Base-by-base conservation (phyloP, 208 protist genomes). In the Trypanosoma conorhini region DNA sequence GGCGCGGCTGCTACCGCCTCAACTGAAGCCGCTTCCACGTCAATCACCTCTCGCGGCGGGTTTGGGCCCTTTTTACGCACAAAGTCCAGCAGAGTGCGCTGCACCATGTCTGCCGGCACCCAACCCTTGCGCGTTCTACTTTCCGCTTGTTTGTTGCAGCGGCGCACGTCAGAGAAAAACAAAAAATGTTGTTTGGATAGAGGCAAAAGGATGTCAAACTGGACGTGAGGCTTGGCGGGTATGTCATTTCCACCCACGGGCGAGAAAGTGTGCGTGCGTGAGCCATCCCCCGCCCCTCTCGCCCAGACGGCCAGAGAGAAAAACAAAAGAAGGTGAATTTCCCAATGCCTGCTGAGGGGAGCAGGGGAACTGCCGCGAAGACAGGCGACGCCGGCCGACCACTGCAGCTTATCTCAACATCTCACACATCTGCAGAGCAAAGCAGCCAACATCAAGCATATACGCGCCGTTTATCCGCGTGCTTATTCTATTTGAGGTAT, bases 81-180 rank as follows among this genome's bases (percentile, higher is more conserved):
- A 66, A 70, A 77, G 58, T 81, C 67, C 3, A 76, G 44, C 22
- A 77, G 54, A 30, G 71, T 76, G 19, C 71, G 70, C 52, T 77
- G 76, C 35, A 58, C 13, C 71, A 80, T 75, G 12, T 19, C n/a
- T 21, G 24, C 31, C 33, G 46, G 0, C 28, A 60, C 40, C 22
- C 21, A 8, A 31, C 58, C 61, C 22, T 30, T 60, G 50, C 12
- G n/a, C 19, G 17, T 54, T 54, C 7, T 24, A 50, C 38, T 50
- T 21, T 46, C 35, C 40, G 44, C 61, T 70, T 56, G 42, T 46
- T 46, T 46, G 15, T 46, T 46, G 9, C 42, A 46, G 15, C 42
- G 15, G 15, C 42, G 15, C 13, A 46, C 9, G 42, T 46, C 15
- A 21, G 15, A 46, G 17, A 19, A 46, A 46, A 46, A 46, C 5